Conservation (phyloP, 2,329 filamentous ascomycete species). For the Fusarium veterinarium region DNA sequence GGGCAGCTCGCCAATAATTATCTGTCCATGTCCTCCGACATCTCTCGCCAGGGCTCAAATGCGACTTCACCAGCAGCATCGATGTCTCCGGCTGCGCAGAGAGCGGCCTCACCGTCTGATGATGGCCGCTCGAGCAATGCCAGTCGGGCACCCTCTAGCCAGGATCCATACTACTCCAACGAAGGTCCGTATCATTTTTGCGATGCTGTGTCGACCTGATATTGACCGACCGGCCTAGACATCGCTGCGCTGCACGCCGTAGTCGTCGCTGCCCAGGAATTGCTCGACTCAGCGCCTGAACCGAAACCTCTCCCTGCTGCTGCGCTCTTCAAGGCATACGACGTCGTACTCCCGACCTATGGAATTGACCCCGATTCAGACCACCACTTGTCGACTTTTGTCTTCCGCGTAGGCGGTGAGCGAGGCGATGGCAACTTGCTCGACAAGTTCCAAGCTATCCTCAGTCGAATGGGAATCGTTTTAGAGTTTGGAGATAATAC, state of each 20-base stretch:
- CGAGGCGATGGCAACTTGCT: slow-evolving; percentile 68
- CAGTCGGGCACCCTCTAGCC: slow-evolving; percentile 44
- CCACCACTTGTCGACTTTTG: slow-evolving; percentile 78
- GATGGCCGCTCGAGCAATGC: slow-evolving; percentile 45
- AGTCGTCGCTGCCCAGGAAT: slow-evolving; percentile 75
- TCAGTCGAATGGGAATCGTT: slow-evolving; percentile 76
- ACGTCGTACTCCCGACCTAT: slow-evolving; percentile 76
- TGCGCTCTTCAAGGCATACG: slow-evolving; percentile 85
- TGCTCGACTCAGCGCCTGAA: slow-evolving; percentile 67
- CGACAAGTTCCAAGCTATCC: slow-evolving; percentile 76
- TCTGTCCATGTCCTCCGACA: slow-evolving; percentile 37
- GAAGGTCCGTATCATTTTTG: slow-evolving; percentile 58
- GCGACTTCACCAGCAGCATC: slow-evolving; percentile 44
- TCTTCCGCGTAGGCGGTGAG: slow-evolving; percentile 81
- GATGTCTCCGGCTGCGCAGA: slow-evolving; percentile 42
- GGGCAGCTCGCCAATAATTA: slow-evolving; percentile 45
- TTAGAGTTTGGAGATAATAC: slow-evolving; percentile 67
- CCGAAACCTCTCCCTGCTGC: slow-evolving; percentile 76
- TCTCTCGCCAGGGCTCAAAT: slow-evolving; percentile 34
- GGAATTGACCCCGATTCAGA: slow-evolving; percentile 79
- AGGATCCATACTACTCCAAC: slow-evolving; percentile 66
- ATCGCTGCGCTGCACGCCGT: slow-evolving; percentile 83
- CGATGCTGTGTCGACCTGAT: neutral
- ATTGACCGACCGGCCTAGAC: slow-evolving; percentile 65
- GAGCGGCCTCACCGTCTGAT: slow-evolving; percentile 41